Evolutionary conservation across 139 green algal genomes (phyloP).

Genomic region (Tetraselmis chui): DNA sequence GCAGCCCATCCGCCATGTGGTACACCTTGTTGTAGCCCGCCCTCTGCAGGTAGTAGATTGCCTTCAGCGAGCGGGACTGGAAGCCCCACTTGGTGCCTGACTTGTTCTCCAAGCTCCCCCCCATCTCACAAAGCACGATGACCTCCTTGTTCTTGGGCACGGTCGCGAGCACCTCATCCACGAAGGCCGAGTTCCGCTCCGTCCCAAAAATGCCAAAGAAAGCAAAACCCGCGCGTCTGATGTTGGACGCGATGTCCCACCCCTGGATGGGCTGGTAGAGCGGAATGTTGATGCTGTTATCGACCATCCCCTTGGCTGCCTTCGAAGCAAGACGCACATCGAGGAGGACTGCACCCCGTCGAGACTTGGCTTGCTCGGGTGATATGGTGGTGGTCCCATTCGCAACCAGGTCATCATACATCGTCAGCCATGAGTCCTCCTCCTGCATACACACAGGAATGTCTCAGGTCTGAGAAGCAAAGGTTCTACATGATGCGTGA

Average conservation of each 20-base stretch:
- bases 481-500: no score
- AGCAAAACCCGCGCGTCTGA: constrained; percentile 25
- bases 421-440: neutral
- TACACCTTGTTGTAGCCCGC: constrained; percentile 16
- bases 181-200: constrained; percentile 25
- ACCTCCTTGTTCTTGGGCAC: constrained; percentile 22
- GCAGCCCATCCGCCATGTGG: constrained; percentile 19
- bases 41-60: constrained; percentile 24
- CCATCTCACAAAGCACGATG: constrained; percentile 18
- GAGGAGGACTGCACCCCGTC: constrained; percentile 18
- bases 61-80: constrained; percentile 24
- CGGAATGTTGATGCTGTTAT: constrained; percentile 25
- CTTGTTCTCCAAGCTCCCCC: constrained; percentile 24
- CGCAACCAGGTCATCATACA: neutral
- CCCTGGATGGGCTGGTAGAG: constrained; percentile 25
- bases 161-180: constrained; percentile 6
- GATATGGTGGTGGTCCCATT: neutral
- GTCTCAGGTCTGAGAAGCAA: no score
- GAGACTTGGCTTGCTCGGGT: neutral
- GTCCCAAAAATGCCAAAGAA: constrained; percentile 38
- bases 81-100: constrained; percentile 25
- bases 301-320: constrained; percentile 20
- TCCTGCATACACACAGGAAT: neutral
- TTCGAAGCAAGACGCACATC: constrained; percentile 35
- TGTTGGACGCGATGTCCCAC: constrained; percentile 23